Evolutionary conservation across 768 basidiomycete genomes (phyloP), one percentile per base, ranked within the genome.

Genomic region (Leccinum variicolor): DNA sequence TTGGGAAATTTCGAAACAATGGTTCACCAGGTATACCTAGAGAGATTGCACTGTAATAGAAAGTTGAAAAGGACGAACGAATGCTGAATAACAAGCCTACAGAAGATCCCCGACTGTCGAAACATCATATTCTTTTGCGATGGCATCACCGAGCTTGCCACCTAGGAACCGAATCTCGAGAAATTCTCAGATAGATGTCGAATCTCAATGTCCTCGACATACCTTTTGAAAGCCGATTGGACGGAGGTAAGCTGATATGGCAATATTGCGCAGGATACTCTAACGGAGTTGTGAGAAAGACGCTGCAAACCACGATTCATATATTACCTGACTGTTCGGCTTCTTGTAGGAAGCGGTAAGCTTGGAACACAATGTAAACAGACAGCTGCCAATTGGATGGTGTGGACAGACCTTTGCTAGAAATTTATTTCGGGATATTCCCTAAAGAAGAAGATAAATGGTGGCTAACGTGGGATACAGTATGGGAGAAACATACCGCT

Each of bases 341-440:
- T 99, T 99, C 75, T 86, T 87, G 76, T 92, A 94, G 1, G 92
- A 96, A 8, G 94, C 94, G 36, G 85, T 83, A 17, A 99, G 81
- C 90, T 95, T 57, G 31, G 41, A 29, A 54, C 13, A 17, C 19
- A 61, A 50, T 19, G 21, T 50, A 55, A 57, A 55, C 60, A 10
- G 31, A 21, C 26, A 28, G 17, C 13, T 7, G 15, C n/a, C 21
- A 36, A 17, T 49, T 13, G 8, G 9, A 52, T 34, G 50, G 25
- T 19, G 52, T 66, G 50, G 54, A 52, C 66, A 29, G 3, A 92
- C 93, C 82, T 99, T 99, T 0, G 97, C 91, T 25, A 98, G 79
- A 64, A 95, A 95, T 71, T 98, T 97, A 68, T 96, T 98, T 66
- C 93, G 81, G 14, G 92, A 85, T 56, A 98, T 86, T 1, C 94